Conservation (phyloP, 495 filamentous ascomycete genomes). For the Extremus antarcticus region DNA sequence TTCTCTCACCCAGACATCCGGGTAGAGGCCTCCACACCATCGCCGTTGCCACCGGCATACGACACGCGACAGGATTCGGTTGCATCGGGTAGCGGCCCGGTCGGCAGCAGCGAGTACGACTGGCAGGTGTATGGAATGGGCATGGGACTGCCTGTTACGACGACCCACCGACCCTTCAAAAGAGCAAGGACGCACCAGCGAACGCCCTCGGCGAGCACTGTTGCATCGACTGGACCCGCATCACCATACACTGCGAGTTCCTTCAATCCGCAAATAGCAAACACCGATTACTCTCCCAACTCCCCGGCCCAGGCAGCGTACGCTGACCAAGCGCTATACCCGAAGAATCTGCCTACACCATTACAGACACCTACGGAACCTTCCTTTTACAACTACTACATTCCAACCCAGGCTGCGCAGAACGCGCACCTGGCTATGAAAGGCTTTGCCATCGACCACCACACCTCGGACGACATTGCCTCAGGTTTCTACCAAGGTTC, state of each 20-base stretch:
- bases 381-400: conserved; percentile 19
- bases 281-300: conserved; percentile 28
- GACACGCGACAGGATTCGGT: background rate
- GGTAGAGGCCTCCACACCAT: background rate
- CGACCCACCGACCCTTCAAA: conserved; percentile 10
- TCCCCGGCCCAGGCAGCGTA: conserved; percentile 6
- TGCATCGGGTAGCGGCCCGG: background rate
- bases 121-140: conserved; percentile 8
- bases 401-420: conserved; percentile 14
- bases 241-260: conserved; percentile 24
- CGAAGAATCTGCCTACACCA: conserved; percentile 29
- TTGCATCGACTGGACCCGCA: conserved; percentile 25
- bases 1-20: background rate
- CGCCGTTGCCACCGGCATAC: background rate
- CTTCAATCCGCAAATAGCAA: conserved; percentile 27
- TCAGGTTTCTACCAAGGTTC: conserved; percentile 38
- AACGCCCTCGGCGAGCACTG: conserved; percentile 28
- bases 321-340: conserved; percentile 9
- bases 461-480: conserved; percentile 30
- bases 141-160: conserved; percentile 8
- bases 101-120: background rate
- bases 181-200: conserved; percentile 26
- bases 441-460: conserved; percentile 44
- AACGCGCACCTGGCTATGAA: conserved; percentile 44
- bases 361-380: conserved; percentile 28